Evolutionary conservation across 495 filamentous ascomycete species (phyloP).

Genomic region (Rusavskia elegans): DNA sequence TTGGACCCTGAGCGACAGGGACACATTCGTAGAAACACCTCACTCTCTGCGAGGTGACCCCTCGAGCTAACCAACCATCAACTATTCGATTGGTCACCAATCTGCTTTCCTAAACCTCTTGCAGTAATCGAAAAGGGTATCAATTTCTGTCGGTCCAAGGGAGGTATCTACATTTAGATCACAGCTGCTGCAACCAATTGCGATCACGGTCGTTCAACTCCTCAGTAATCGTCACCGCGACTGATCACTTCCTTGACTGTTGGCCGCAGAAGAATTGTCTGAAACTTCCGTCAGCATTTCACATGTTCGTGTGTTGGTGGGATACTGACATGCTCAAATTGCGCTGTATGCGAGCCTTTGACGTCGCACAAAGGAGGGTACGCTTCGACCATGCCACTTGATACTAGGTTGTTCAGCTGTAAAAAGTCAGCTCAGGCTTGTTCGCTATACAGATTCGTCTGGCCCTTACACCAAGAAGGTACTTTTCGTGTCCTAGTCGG

Average conservation of each 20-base stretch:
- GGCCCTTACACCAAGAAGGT: conserved; percentile 36
- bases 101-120: no score
- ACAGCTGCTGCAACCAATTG: background rate
- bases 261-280: conserved; percentile 32
- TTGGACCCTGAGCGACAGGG: no score
- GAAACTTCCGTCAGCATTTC: background rate
- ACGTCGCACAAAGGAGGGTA: conserved; percentile 39
- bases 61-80: no score
- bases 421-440: background rate
- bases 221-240: conserved; percentile 32
- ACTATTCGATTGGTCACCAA: no score
- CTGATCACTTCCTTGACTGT: conserved; percentile 34
- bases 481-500: conserved; percentile 43
- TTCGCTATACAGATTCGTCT: background rate
- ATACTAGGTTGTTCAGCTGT: conserved; percentile 35
- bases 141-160: no score
- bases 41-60: no score
- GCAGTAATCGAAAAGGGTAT: no score
- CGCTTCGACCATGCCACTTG: conserved; percentile 35
- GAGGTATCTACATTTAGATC: no score
- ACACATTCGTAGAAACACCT: no score
- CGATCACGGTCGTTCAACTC: background rate
- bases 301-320: background rate
- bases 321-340: conserved; percentile 42
- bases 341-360: conserved; percentile 39